A percentile compares a stretch with the other conserved stretches of the same genome.
phyloP scores from a whole-genome alignment of 2,329 filamentous ascomycete species.

The Paecilomyces sp. region DNA sequence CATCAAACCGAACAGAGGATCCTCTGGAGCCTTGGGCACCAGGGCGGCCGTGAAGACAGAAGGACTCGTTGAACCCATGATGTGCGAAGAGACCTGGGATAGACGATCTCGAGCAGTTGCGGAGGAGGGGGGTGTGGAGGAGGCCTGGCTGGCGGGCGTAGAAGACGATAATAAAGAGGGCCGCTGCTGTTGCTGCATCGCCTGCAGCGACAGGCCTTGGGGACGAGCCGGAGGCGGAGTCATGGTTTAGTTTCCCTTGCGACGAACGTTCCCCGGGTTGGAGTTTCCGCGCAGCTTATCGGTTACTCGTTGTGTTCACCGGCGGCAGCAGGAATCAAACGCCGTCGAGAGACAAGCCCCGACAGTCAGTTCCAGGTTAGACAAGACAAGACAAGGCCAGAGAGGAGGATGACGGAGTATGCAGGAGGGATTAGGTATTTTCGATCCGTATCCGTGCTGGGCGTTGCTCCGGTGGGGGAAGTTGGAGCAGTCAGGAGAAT shows the following conservation, averaged over 20 bases:
- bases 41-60: constrained; percentile 68
- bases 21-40: constrained; percentile 87
- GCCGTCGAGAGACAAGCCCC: neutral
- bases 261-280: neutral
- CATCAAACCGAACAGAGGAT: constrained; percentile 90
- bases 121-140: neutral
- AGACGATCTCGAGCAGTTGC: constrained; percentile 21
- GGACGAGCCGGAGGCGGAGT: neutral
- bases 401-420: neutral
- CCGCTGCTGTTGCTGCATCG: neutral
- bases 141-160: neutral
- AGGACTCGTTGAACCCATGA: constrained; percentile 55
- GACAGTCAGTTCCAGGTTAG: neutral
- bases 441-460: neutral
- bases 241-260: neutral
- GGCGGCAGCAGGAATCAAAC: neutral
- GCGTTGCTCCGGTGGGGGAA: neutral
- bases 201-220: neutral
- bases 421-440: neutral
- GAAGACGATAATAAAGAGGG: neutral
- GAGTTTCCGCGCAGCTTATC: neutral
- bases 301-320: neutral
- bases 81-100: constrained; percentile 42
- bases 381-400: neutral
- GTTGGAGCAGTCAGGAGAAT: neutral